Evolutionary conservation across 2,329 filamentous ascomycete species (phyloP), one percentile per base, ranked within the genome.

Genomic region (Claviceps capensis): DNA sequence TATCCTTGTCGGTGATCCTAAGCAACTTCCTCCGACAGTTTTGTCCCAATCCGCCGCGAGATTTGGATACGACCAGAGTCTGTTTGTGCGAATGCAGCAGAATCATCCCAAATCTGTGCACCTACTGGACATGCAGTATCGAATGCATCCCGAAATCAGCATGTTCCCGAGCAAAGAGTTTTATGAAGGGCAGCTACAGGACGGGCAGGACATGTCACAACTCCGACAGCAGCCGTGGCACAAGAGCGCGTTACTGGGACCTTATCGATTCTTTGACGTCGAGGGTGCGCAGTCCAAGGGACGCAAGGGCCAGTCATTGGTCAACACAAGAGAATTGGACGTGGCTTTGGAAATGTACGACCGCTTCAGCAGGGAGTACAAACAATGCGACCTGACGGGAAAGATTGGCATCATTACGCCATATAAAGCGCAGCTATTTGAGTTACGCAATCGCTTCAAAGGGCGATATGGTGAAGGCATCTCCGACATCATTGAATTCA

Each of bases 61-160:
- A 40, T 97, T 90, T 67, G 89, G 93, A 57, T 98, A 97, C 68
- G 91, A 97, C 63, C 93, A 98, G 70, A 95, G 88, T 76, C 73
- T 98, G 69, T 98, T 98, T 71, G 93, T 97, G 51, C 86, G 93
- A 37, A 98, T 98, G 91, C 93, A 97, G 65, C 83, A 83, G 61
- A 96, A 96, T 57, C 84, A 91, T 60, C 87, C 88, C 1, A 74
- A 86, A 36, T 85, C 94, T 57, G 83, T 98, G 16, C 91, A 98
- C 71, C 76, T 98, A 26, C 80, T 98, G n/a, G 91, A 97, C 63
- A 93, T 86, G 52, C 93, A 98, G 64, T 98, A 98, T 66, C 93
- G 93, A 69, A 98, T 98, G 94, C 93, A 98, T 69, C 93, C 94
- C 0, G 88, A 93, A 59, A 98, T 98, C 65, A 95, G 89, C 67